Evolutionary conservation across 805 yeast genomes (phyloP).

Genomic region (Starmerella potacharoeniae): DNA sequence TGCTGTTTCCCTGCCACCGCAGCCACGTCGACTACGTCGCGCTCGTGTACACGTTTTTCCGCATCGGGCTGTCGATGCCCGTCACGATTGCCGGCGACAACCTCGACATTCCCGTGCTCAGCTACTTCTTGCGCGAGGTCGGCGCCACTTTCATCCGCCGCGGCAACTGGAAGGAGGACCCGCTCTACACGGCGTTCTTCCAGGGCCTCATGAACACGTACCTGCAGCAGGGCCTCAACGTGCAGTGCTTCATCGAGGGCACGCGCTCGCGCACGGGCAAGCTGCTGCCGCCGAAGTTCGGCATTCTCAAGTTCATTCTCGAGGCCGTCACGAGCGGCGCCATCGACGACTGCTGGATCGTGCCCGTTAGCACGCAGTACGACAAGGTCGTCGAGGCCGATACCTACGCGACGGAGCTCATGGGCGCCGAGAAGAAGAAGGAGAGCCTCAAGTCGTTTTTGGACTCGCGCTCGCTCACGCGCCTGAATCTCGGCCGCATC

Average conservation of each 20-base stretch:
- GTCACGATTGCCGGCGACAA: slow-evolving; percentile 57
- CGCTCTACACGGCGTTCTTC: slow-evolving; percentile 35
- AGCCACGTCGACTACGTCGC: slow-evolving; percentile 53
- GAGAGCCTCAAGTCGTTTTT: slow-evolving; percentile 37
- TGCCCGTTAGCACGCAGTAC: slow-evolving; percentile 49
- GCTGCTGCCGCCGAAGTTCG: slow-evolving; percentile 49
- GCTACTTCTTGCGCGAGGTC: slow-evolving; percentile 37
- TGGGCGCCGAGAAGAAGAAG: slow-evolving; percentile 46
- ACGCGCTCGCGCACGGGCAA: slow-evolving; percentile 58
- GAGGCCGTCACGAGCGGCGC: slow-evolving; percentile 37
- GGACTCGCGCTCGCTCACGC: slow-evolving; percentile 27
- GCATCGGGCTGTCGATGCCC: slow-evolving; percentile 45
- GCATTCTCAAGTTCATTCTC: slow-evolving; percentile 43
- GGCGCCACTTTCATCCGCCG: slow-evolving; percentile 53
- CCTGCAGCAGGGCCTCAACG: slow-evolving; percentile 37
- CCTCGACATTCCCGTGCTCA: slow-evolving; percentile 47
- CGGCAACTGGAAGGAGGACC: slow-evolving; percentile 31
- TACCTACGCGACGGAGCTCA: slow-evolving; percentile 44
- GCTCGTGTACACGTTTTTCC: slow-evolving; percentile 41
- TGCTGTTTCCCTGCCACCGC: slow-evolving; percentile 50
- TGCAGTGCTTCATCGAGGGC: slow-evolving; percentile 58
- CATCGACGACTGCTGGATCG: slow-evolving; percentile 34
- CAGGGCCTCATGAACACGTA: slow-evolving; percentile 39
- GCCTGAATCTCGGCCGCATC: slow-evolving; percentile 32
- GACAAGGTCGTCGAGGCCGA: slow-evolving; percentile 48